Evolutionary conservation across 2,329 filamentous ascomycete genomes (phyloP), one percentile per base, ranked within the genome.

Genomic region (Tolypocladium ophioglossoides): DNA sequence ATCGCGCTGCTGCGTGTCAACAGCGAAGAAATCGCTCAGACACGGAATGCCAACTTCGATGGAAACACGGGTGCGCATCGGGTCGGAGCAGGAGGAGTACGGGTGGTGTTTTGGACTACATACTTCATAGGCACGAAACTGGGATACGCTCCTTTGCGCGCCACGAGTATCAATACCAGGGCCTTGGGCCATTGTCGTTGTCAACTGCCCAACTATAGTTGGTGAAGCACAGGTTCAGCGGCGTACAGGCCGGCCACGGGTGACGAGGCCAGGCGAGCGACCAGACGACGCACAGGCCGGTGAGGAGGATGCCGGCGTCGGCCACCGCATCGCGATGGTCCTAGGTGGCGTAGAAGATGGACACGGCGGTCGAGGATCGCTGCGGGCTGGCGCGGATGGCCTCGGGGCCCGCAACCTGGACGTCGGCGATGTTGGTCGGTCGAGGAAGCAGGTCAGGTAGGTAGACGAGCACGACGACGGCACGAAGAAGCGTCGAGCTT

Each of bases 341-440:
- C 63, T 69, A 68, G 16, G 65, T 66, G 38, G 61, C 63, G 51
- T 66, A 70, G 47, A 68, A 63, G 53, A 70, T 59, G 39, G 67
- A 65, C 8, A 68, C 61, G 11, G 67, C 66, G 2, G 62, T 68
- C 3, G 65, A 64, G 49, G 66, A 69, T 50, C 67, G 57, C 44
- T 64, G 59, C 14, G 64, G 57, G 9, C 61, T 61, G 40, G 68
- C 63, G 16, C 63, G 59, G n/a, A 70, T 60, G 49, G 67, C 67
- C 20, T 68, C 58, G 18, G 64, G 64, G 24, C 67, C 68, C 27
- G 27, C 27, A 6, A 27, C 27, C 27, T 27, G 3, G 27, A 27
- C 27, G 27, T 27, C 6, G 27, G 3, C 27, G 27, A 27, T 27
- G 27, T 27, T 27, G 27, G 27, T 27, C 27, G 27, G 27, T 27